phyloP scores from a whole-genome alignment of 805 yeast species.

The Candida sanyiensis region DNA sequence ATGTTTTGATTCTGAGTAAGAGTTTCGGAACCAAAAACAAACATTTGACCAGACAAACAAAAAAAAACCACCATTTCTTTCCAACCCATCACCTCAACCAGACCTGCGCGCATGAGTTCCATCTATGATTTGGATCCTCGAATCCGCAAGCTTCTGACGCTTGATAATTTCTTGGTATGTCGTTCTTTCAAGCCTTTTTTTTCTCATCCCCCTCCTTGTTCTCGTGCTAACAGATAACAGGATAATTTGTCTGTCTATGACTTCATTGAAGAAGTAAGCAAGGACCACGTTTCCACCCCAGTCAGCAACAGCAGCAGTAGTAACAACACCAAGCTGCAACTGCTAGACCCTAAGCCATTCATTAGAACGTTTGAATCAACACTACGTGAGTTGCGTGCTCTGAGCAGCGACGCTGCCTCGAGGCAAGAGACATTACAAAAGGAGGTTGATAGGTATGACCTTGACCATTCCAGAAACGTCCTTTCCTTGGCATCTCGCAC shows the following conservation, averaged over 20 bases:
- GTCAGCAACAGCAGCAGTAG: constrained; percentile 28
- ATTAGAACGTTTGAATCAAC: constrained; percentile 90
- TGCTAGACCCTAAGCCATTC: constrained; percentile 86
- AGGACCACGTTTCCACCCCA: constrained; percentile 50
- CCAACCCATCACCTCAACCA: not conserved
- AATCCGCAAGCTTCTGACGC: constrained; percentile 46
- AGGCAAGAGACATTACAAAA: constrained; percentile 47
- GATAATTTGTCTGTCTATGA: constrained; percentile 70
- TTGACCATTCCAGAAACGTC: constrained; percentile 63
- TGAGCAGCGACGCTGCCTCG: constrained; percentile 50
- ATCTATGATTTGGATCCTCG: constrained; percentile 61
- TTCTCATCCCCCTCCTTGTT: not conserved
- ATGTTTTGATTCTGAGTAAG: no score
- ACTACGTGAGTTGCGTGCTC: constrained; percentile 57
- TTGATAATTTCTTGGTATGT: constrained; percentile 51
- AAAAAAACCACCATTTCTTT: not conserved
- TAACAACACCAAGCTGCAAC: constrained; percentile 20
- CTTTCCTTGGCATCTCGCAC: constrained; percentile 46
- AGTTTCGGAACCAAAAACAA: not conserved
- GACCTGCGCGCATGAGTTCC: constrained; percentile 29
- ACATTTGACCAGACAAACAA: not conserved
- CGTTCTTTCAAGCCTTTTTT: not conserved
- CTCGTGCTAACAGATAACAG: constrained; percentile 3
- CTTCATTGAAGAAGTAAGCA: constrained; percentile 73
- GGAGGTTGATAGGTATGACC: constrained; percentile 55